Evolutionary conservation across 106 monocot species (phyloP).

Genomic region (Dendrobium chrysotoxum): DNA sequence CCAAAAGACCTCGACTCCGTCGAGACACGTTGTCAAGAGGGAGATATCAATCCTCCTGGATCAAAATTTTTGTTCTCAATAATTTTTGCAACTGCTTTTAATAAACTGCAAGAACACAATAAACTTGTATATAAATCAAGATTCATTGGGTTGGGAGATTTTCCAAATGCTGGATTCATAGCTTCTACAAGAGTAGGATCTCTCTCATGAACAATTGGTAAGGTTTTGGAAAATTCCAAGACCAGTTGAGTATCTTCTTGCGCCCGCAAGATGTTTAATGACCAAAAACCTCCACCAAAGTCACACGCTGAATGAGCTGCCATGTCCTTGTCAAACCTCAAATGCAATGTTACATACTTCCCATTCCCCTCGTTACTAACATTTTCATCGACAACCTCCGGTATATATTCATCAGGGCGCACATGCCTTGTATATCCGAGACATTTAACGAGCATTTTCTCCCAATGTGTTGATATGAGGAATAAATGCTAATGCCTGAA

Average conservation of each 20-base stretch:
- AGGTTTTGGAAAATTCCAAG: slow-evolving; percentile 37
- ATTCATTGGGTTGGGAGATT: slow-evolving; percentile 2
- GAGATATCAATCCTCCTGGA: too few relatives aligned
- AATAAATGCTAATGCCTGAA: slow-evolving; percentile 78
- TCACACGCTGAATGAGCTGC: slow-evolving; percentile 96
- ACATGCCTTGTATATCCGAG: slow-evolving; percentile 39
- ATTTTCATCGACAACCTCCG: slow-evolving; percentile 25
- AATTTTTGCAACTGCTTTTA: slow-evolving; percentile 3
- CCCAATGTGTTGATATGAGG: slow-evolving; percentile 74
- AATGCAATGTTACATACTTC: slow-evolving; percentile 69
- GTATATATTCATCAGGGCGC: slow-evolving; percentile 23
- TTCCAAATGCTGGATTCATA: slow-evolving; percentile 2
- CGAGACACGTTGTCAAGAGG: too few relatives aligned
- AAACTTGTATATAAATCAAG: slow-evolving; percentile 34
- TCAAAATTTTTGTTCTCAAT: too few relatives aligned
- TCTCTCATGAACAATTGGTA: slow-evolving; percentile 18
- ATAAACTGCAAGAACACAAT: slow-evolving; percentile 53
- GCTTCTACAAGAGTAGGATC: slow-evolving; percentile 11
- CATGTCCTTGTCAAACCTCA: slow-evolving; percentile 99
- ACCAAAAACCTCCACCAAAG: slow-evolving; percentile 94
- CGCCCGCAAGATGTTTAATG: slow-evolving; percentile 29
- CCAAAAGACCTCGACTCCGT: too few relatives aligned
- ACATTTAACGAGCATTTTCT: slow-evolving; percentile 59
- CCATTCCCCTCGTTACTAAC: slow-evolving; percentile 17
- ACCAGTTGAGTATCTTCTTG: slow-evolving; percentile 56